phyloP scores from a whole-genome alignment of 2,329 filamentous ascomycete species.

The Fusarium zealandicum region DNA sequence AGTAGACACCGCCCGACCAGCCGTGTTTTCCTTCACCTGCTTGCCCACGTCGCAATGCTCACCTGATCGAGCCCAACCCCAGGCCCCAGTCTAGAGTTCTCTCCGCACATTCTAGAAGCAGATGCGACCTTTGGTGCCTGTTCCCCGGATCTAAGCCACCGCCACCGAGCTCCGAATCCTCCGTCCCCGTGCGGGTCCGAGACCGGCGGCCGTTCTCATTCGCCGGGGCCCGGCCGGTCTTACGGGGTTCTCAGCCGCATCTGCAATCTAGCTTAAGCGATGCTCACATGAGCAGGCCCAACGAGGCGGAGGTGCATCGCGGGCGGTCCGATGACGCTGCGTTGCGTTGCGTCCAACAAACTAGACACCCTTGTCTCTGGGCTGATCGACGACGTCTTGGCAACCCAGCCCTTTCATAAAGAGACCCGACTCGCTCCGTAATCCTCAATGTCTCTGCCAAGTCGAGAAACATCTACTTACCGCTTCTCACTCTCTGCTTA shows the following conservation, averaged over 20 bases:
- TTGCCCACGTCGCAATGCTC: neutral
- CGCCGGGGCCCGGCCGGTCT: constrained; percentile 19
- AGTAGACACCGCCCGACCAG: too few relatives aligned
- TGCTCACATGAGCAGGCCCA: constrained; percentile 19
- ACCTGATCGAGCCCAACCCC: neutral
- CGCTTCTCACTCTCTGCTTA: neutral
- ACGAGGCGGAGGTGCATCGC: constrained; percentile 9
- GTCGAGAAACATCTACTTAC: neutral
- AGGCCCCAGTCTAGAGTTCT: neutral
- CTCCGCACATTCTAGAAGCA: constrained; percentile 14
- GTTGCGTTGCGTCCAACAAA: neutral
- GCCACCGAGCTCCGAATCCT: constrained; percentile 16
- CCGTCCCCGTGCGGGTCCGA: constrained; percentile 24
- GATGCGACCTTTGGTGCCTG: neutral
- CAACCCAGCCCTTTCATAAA: constrained; percentile 30
- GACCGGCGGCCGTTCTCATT: constrained; percentile 19
- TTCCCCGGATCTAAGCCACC: constrained; percentile 38
- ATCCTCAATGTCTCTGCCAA: neutral
- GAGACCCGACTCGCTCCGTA: constrained; percentile 14
- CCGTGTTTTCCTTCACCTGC: too few relatives aligned
- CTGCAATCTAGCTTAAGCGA: too few relatives aligned
- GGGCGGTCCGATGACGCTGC: constrained; percentile 7
- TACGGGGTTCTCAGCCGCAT: constrained; percentile 9
- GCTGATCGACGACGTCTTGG: constrained; percentile 20
- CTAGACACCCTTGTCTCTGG: constrained; percentile 25